These are phyloP conservation scores for Camelina sativa DNA, from an alignment of 345 rosid genomes.

Conservation along the genomic window DNA sequence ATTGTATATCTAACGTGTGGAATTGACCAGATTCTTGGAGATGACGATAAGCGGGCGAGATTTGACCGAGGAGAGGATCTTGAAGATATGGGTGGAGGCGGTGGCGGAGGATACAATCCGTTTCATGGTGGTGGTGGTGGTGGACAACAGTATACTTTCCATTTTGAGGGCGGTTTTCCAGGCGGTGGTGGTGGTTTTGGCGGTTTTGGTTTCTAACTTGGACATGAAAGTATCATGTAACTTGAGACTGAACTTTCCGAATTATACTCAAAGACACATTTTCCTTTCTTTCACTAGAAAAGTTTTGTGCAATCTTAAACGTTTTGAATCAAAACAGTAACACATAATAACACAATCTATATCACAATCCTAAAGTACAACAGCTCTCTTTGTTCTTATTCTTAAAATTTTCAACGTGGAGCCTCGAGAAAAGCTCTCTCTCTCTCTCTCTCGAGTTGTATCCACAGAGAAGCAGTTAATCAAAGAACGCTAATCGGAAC, in stretches of 20 bases:
- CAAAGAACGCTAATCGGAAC: too few species aligned
- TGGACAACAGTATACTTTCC: conserved; percentile 80
- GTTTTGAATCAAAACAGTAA: conserved; percentile 34
- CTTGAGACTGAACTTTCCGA: conserved; percentile 20
- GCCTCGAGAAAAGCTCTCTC: conserved; percentile 12
- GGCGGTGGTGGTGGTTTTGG: conserved; percentile 84
- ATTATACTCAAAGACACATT: conserved; percentile 28
- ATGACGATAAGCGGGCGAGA: conserved; percentile 86
- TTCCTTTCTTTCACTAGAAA: conserved; percentile 31
- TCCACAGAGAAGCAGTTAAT: conserved; percentile 37
- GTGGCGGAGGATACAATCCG: conserved; percentile 75
- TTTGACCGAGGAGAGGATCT: conserved; percentile 96
- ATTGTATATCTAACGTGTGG: neutral
- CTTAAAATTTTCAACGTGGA: neutral
- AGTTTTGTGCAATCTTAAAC: conserved; percentile 31
- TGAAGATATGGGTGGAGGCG: conserved; percentile 89
- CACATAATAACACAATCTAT: conserved; percentile 27
- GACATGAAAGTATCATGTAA: conserved; percentile 35
- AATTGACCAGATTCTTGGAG: conserved; percentile 73
- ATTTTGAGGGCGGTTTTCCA: conserved; percentile 91
- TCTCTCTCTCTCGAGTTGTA: conserved; percentile 36
- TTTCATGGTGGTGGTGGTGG: conserved; percentile 81
- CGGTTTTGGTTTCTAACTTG: conserved; percentile 67
- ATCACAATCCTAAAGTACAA: neutral
- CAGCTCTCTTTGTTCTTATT: conserved; percentile 22